Conservation (phyloP, 768 basidiomycete genomes). For the Asterophora parasitica region DNA sequence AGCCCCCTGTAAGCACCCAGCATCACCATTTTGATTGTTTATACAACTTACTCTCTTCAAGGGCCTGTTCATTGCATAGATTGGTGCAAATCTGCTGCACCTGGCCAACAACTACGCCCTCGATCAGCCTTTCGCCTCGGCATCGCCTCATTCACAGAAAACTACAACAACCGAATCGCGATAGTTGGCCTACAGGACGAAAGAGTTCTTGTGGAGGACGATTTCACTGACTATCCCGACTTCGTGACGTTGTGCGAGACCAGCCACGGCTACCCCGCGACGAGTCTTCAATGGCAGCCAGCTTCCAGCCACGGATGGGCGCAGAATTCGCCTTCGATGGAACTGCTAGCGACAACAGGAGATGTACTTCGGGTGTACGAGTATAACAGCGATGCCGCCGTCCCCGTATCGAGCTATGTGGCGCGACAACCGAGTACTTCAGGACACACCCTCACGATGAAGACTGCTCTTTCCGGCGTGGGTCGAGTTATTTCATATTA, state of each 20-base stretch:
- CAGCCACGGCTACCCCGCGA: conserved; percentile 89
- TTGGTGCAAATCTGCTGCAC: conserved; percentile 81
- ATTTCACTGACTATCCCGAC: conserved; percentile 78
- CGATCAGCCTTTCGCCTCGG: conserved; percentile 81
- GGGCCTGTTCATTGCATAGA: conserved; percentile 86
- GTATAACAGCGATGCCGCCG: conserved; percentile 63
- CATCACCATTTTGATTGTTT: background rate
- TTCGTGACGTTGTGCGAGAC: conserved; percentile 83
- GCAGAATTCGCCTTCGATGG: conserved; percentile 60
- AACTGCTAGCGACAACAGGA: conserved; percentile 89
- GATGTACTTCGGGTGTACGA: conserved; percentile 94
- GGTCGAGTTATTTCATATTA: conserved; percentile 24
- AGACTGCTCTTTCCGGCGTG: conserved; percentile 79
- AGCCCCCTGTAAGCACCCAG: conserved; percentile 64
- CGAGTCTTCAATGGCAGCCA: conserved; percentile 92
- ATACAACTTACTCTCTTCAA: conserved; percentile 24
- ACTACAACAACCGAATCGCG: conserved; percentile 77
- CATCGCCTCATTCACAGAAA: conserved; percentile 81
- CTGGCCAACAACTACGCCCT: conserved; percentile 66
- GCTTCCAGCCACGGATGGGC: conserved; percentile 62
- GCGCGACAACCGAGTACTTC: conserved; percentile 55
- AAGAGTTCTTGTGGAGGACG: conserved; percentile 81
- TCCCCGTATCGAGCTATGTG: conserved; percentile 59
- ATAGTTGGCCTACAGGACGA: conserved; percentile 80
- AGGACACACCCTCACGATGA: conserved; percentile 65